phyloP scores from a whole-genome alignment of 192 early-diverging fungal species.

The Irineochytrium annulatum region DNA sequence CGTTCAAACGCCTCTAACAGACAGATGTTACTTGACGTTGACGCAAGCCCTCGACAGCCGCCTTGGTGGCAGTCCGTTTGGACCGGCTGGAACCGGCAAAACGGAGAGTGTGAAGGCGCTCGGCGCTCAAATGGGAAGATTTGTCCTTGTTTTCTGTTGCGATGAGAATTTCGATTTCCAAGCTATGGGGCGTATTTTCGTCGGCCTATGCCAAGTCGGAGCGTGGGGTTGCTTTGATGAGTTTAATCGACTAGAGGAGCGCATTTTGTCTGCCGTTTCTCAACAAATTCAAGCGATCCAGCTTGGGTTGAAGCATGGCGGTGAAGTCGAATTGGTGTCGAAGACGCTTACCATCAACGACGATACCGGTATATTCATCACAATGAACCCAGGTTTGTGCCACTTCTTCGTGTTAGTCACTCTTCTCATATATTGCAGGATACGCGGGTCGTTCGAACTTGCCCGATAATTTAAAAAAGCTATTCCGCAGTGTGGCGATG shows the following conservation, averaged over 20 bases:
- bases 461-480: conserved; percentile 98
- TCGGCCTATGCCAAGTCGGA: conserved; percentile 97
- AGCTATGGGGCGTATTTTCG: conserved; percentile 99
- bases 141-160: conserved; percentile 99
- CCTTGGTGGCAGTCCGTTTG: conserved; percentile 96
- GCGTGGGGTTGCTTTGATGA: conserved; percentile 99
- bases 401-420: conserved; percentile 97
- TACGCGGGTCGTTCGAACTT: conserved; percentile 98
- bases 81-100: conserved; percentile 98
- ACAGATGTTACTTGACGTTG: conserved; percentile 97
- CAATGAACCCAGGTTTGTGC: conserved; percentile 4
- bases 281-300: conserved; percentile 99
- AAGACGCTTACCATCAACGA: conserved; percentile 80
- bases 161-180: conserved; percentile 99
- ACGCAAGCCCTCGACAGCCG: conserved; percentile 92
- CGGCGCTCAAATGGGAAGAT: conserved; percentile 90
- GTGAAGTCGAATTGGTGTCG: conserved; percentile 90
- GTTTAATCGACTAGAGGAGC: conserved; percentile 98
- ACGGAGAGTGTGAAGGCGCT: conserved; percentile 98
- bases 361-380: conserved; percentile 71
- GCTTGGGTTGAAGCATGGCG: conserved; percentile 75
- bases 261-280: conserved; percentile 96
- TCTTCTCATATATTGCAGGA: no score
- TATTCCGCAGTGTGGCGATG: conserved; percentile 99
- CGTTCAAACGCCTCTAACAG: conserved; percentile 98